Conservation (phyloP, 1,284 basidiomycete species). For the Naganishia liquefaciens region DNA sequence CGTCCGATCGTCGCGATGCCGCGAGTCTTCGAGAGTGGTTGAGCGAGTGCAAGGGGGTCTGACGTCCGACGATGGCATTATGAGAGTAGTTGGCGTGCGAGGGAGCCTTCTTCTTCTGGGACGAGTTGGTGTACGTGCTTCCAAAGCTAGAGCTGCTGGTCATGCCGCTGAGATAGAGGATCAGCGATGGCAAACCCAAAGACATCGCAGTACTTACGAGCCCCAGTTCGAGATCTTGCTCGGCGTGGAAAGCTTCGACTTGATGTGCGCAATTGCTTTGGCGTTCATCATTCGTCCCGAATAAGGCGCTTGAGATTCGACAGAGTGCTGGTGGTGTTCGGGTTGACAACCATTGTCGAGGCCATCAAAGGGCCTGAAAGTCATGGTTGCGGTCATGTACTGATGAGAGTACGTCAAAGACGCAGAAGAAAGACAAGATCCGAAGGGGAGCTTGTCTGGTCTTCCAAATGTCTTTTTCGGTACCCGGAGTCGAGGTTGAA, state of each 20-base stretch:
- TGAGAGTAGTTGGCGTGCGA: slow-evolving; percentile 23
- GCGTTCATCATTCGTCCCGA: slow-evolving; percentile 28
- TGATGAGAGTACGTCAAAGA: slow-evolving; percentile 28
- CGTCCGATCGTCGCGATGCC: slow-evolving; percentile 15
- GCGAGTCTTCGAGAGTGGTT: slow-evolving; percentile 24
- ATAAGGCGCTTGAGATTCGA: slow-evolving; percentile 24
- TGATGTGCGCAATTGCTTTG: slow-evolving; percentile 27
- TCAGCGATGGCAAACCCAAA: not conserved
- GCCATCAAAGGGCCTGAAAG: slow-evolving; percentile 24
- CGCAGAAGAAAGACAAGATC: slow-evolving; percentile 28
- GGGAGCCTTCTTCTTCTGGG: slow-evolving; percentile 27
- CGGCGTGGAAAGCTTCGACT: slow-evolving; percentile 25
- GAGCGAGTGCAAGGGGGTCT: slow-evolving; percentile 25
- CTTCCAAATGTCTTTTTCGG: slow-evolving; percentile 4
- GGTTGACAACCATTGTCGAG: slow-evolving; percentile 26
- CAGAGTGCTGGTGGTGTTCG: slow-evolving; percentile 21
- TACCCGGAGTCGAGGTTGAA: slow-evolving; percentile 20
- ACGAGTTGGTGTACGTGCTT: slow-evolving; percentile 13
- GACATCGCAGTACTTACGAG: slow-evolving; percentile 5
- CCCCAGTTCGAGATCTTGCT: slow-evolving; percentile 25
- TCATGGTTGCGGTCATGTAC: slow-evolving; percentile 28
- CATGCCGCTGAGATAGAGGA: not conserved
- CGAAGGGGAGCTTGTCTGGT: slow-evolving; percentile 12
- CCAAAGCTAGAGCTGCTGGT: slow-evolving; percentile 25
- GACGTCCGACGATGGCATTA: slow-evolving; percentile 23